Base-by-base conservation (phyloP, 768 basidiomycete genomes). In the Pisolithus orientalis region DNA sequence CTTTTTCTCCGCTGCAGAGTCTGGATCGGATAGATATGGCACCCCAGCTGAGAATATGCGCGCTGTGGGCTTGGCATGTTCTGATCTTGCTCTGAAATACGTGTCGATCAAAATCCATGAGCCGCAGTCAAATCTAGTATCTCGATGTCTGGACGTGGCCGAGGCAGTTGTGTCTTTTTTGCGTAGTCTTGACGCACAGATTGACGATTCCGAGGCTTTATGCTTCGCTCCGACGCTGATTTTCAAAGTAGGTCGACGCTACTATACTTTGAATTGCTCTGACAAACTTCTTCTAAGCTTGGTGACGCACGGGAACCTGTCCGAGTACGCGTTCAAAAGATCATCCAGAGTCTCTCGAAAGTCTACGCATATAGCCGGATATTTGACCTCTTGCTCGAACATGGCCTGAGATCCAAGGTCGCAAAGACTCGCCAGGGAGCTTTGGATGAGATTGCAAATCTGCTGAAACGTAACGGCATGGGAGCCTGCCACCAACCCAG, bases 301-400 rank as follows among this genome's bases (percentile, higher is more conserved):
- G 96, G 96, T 13, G 96, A 98, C 72, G 82, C 87, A 28, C 79
- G 92, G 27, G 93, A 94, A 69, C 84, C 81, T 54, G 80, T 93
- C 42, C 82, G 93, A 6, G 64, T 73, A 44, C 83, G 94, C 47
- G 84, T 96, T 21, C 84, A 90, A 58, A 85, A 83, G 44, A 87
- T 96, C 54, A 82, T 98, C 51, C 88, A 91, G 60, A 78, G 78
- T 5, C 74, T 97, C 48, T 87, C 94, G 6, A 91, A 86, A 62
- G 85, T 97, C 49, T 96, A 94, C 62, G 87, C 96, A 1, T 94
- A 87, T 61, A 96, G 94, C 60, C 85, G 94, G 39, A 75, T 98
- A 31, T 94, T 96, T 66, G 87, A 90, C 62, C 68, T 92, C 13
- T 72, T 98, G 6, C 77, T 96, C 10, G 91, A 96, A 38, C 80